Evolutionary conservation across 2,329 filamentous ascomycete species (phyloP).

Genomic region (Alternaria novae-zelandiae): DNA sequence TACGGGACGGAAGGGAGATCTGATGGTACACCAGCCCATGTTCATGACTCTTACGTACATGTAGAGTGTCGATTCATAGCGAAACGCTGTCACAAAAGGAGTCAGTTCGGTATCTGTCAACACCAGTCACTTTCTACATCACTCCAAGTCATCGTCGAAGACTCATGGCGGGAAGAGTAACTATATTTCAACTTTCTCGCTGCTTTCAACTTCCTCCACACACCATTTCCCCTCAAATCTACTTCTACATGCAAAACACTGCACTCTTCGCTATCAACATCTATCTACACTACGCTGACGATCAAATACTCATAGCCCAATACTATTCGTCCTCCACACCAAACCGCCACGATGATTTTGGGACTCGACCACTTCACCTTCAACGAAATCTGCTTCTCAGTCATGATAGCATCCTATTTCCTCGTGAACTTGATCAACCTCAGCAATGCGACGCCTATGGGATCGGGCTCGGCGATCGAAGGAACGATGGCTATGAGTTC

Average conservation of each 20-base stretch:
- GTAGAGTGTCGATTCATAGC: not conserved
- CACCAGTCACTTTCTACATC: not conserved
- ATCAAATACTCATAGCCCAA: not conserved
- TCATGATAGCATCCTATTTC: no score
- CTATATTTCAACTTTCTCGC: not conserved
- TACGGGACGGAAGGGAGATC: no score
- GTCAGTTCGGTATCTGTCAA: not conserved
- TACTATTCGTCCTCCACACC: not conserved
- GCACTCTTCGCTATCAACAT: no score
- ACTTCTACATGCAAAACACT: not conserved
- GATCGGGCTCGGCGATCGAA: not conserved
- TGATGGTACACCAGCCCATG: not conserved
- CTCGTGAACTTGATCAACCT: not conserved
- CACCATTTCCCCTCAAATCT: not conserved
- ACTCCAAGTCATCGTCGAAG: not conserved
- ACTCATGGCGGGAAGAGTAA: not conserved
- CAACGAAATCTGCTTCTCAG: no score
- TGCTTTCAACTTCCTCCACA: not conserved
- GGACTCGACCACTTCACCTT: no score
- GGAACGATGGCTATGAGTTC: not conserved
- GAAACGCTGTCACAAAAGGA: not conserved
- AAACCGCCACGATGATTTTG: not conserved
- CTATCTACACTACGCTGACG: not conserved
- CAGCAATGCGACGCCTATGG: not conserved
- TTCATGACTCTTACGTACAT: not conserved